Base-by-base conservation (phyloP, 2,329 filamentous ascomycete species). In the Phyllosticta ampelicida region DNA sequence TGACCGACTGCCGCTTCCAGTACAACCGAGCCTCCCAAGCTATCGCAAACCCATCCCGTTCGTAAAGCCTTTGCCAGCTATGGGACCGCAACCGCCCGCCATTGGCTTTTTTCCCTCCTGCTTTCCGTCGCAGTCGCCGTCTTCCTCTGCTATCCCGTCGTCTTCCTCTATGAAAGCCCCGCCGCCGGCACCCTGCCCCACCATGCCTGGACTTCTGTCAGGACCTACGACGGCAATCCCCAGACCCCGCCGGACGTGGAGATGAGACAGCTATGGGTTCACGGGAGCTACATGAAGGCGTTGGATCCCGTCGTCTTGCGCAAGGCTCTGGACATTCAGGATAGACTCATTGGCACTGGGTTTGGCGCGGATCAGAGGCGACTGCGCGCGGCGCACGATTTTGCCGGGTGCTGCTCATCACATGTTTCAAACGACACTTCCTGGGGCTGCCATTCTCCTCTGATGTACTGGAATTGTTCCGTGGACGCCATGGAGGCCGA, bases 381-480 rank as follows among this genome's bases (percentile, higher is more conserved):
- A 9, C 48, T 53, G 10, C 36, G 48, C 1, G 51, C 13, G 9
- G 28, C 51, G 16, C 55, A 49, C 10, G 26, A 30, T 19, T 21
- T 44, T 10, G 54, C 21, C 19, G 52, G 48, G 11, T 59, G 56
- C 10, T 59, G 56, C 56, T 63, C 63, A 16, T 55, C 61, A 11
- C 52, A 65, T 28, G 49, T 55, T 6, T 51, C 48, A 4, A 28
- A 51, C 3, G 18, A 18, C 51, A 53, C 44, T 16, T 51, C 83
- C 3, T 90, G 86, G 86, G 87, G 88, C 64, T 88, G 88, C 66
- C 87, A 91, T 65, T 91, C 88, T n/a, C 87, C 88, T 1, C 73
- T 92, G 56, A 84, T 89, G 70, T 91, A 90, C 70, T 92, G 88
- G 88, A 80, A 83, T 60, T 87, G 85, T 67, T 87, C 77, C 4